Percentiles rank a stretch among this genome's conserved stretches.
Conservation (phyloP, 805 yeast genomes). For the Metschnikowia arizonensis region DNA sequence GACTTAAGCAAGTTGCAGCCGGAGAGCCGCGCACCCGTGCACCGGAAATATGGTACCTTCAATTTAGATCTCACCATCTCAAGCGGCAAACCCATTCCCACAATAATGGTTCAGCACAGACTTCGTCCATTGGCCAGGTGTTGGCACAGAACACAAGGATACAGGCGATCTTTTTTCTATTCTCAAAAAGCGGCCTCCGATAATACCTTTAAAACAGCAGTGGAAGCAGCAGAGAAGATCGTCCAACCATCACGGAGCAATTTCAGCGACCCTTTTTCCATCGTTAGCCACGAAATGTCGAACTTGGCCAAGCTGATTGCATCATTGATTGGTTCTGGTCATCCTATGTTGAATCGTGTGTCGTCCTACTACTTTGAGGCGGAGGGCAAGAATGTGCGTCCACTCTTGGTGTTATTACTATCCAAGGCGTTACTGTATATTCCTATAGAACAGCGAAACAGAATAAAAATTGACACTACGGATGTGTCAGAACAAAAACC, state of each 20-base stretch:
- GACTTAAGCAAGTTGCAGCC: too few relatives aligned
- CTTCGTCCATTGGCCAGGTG: constrained; percentile 1
- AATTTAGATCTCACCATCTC: neutral
- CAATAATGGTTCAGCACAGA: constrained; percentile 1
- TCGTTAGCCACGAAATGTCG: constrained; percentile 92
- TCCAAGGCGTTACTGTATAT: constrained; percentile 77
- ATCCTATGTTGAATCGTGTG: constrained; percentile 86
- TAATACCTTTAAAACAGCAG: constrained; percentile 46
- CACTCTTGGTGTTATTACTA: constrained; percentile 77
- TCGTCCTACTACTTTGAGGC: constrained; percentile 94
- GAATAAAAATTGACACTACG: constrained; percentile 55
- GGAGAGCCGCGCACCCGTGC: constrained; percentile 6
- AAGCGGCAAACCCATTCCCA: neutral
- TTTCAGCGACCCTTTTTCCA: constrained; percentile 78
- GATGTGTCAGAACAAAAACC: constrained; percentile 68
- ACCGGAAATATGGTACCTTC: constrained; percentile 1
- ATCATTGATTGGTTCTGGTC: constrained; percentile 82
- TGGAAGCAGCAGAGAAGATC: constrained; percentile 67
- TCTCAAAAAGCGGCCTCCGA: neutral
- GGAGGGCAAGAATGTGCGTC: constrained; percentile 94
- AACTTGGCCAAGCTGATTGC: constrained; percentile 84
- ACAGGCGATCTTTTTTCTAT: neutral
- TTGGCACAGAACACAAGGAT: neutral
- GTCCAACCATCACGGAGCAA: constrained; percentile 49
- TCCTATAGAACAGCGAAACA: constrained; percentile 62